Conservation (phyloP, 352 stramenopile genomes). For the Globisporangium echinulatum region DNA sequence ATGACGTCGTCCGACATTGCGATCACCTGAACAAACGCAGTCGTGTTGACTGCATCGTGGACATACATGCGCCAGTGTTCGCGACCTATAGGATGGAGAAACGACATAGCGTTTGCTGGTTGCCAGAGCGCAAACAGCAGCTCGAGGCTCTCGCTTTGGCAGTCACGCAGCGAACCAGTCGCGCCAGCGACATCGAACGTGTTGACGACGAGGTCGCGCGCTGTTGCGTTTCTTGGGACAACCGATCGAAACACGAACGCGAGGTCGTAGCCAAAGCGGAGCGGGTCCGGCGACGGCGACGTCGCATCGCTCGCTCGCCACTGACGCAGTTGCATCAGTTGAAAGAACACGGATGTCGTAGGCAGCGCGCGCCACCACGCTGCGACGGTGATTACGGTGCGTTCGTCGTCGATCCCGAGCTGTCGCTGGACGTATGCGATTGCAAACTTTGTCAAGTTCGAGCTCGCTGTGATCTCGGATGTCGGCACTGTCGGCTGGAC, state of each 20-base stretch:
- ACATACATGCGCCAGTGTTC: constrained; percentile 15
- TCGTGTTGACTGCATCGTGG: constrained; percentile 17
- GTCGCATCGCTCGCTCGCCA: constrained; percentile 21
- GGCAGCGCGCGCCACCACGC: constrained; percentile 38
- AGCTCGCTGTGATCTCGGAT: constrained; percentile 18
- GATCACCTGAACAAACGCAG: constrained; percentile 3
- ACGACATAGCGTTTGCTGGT: constrained; percentile 22
- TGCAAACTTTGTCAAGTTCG: constrained; percentile 33
- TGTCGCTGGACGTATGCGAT: constrained; percentile 28
- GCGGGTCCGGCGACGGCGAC: constrained; percentile 19
- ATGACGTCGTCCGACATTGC: not conserved
- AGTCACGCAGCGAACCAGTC: too few species aligned
- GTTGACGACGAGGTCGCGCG: constrained; percentile 30
- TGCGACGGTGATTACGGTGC: constrained; percentile 21
- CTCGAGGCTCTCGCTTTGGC: constrained; percentile 18
- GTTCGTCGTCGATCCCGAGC: constrained; percentile 22
- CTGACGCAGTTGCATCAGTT: constrained; percentile 25
- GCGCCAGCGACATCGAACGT: constrained; percentile 8
- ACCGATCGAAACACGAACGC: constrained; percentile 25
- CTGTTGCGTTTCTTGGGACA: constrained; percentile 20
- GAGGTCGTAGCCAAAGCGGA: constrained; percentile 42
- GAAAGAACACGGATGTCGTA: constrained; percentile 36
- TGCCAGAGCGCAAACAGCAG: constrained; percentile 40
- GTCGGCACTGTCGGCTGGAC: constrained; percentile 24
- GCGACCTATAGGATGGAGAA: constrained; percentile 24